These are phyloP conservation scores for Mycosphaerella arachidis DNA, from an alignment of 2,329 filamentous ascomycete species.

Conservation along the genomic window DNA sequence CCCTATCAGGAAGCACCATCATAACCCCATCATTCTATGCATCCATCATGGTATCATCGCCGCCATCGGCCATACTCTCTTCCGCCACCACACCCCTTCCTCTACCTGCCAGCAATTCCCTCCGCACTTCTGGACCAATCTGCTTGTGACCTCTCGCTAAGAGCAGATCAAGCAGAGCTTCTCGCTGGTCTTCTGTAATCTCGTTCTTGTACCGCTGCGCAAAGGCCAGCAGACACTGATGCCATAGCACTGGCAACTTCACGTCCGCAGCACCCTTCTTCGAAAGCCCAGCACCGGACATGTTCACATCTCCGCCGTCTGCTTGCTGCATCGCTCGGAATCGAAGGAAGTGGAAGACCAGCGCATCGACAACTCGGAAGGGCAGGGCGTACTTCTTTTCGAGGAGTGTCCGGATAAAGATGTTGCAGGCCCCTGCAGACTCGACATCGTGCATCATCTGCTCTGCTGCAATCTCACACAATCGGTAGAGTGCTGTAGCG, in stretches of 20 bases:
- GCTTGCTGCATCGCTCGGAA: conserved; percentile 69
- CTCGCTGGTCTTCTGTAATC: conserved; percentile 90
- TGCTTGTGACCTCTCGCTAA: conserved; percentile 77
- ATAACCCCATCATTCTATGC: conserved; percentile 11
- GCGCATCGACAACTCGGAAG: conserved; percentile 86
- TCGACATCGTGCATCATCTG: conserved; percentile 79
- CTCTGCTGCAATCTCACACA: conserved; percentile 91
- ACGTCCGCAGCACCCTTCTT: conserved; percentile 45
- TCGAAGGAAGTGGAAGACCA: conserved; percentile 94
- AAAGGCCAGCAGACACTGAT: conserved; percentile 88
- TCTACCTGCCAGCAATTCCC: conserved; percentile 81
- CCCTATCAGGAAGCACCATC: background rate
- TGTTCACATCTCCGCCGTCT: conserved; percentile 52
- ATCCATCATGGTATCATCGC: conserved; percentile 82
- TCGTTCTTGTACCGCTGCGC: conserved; percentile 93
- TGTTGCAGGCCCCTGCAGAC: conserved; percentile 85
- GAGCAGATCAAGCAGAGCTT: conserved; percentile 82
- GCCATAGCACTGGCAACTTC: conserved; percentile 84
- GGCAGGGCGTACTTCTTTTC: conserved; percentile 97
- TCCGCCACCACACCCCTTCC: conserved; percentile 73
- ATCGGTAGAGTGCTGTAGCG: conserved; percentile 80
- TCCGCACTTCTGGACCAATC: conserved; percentile 85
- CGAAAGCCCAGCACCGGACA: conserved; percentile 43
- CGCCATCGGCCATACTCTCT: conserved; percentile 56
- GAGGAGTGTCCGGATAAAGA: conserved; percentile 87